Conservation (phyloP, 345 rosid species). For the Garcia nutans region DNA sequence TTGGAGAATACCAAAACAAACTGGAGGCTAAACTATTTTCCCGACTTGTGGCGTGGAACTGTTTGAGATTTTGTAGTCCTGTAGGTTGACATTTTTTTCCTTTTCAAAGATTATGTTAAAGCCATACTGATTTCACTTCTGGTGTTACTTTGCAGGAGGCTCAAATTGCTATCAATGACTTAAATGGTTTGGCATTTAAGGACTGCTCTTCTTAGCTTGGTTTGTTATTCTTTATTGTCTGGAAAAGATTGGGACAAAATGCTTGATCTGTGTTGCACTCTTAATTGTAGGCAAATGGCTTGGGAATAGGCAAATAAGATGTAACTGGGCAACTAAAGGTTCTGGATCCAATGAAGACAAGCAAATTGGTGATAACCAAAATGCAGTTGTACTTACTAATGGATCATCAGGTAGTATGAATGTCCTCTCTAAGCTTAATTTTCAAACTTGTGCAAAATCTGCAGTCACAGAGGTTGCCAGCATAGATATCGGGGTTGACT, state of each 20-base stretch:
- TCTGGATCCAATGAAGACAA: conserved; percentile 30
- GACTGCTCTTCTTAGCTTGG: neutral
- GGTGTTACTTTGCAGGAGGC: conserved; percentile 27
- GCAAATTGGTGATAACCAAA: conserved; percentile 29
- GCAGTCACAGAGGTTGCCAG: neutral
- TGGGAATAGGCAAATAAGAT: conserved; percentile 35
- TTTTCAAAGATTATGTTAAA: neutral
- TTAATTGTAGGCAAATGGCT: conserved; percentile 32
- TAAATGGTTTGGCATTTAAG: conserved; percentile 13
- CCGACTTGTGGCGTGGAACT: neutral
- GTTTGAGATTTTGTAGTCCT: neutral
- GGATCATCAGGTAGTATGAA: conserved; percentile 31
- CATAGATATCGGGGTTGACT: neutral
- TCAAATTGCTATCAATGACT: conserved; percentile 30
- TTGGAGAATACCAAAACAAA: conserved; percentile 4
- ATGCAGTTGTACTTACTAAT: conserved; percentile 32
- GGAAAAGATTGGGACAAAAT: neutral
- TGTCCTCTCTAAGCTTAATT: neutral
- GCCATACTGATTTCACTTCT: neutral
- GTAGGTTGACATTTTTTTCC: neutral
- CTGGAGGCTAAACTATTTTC: neutral
- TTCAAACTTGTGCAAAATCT: neutral
- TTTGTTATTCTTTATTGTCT: neutral
- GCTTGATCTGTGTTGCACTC: neutral
- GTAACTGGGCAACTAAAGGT: conserved; percentile 37